Base-by-base conservation (phyloP, 2,329 filamentous ascomycete species). In the Thielaviopsis ethacetica region DNA sequence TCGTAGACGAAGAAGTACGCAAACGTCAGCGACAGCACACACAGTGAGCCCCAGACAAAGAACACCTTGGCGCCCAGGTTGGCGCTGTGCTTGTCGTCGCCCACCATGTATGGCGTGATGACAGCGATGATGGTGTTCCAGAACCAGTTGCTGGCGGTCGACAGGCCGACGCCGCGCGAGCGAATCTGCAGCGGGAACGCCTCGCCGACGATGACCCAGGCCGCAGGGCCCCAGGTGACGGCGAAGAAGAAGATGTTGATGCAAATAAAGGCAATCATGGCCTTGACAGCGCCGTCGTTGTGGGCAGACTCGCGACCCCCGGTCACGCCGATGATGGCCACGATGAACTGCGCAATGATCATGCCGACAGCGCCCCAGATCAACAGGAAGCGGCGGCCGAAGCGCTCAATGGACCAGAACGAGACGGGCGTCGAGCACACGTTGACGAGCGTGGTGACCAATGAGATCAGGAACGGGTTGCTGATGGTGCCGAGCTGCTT, bases 241-340 rank as follows among this genome's bases (percentile, higher is more conserved):
- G 89, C 89, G 70, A 95, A 95, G 79, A 85, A 91, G 79, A 88
- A 90, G 77, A 95, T 91, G 79, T 90, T 93, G 75, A 95, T 84
- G 74, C 84, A 86, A 68, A 93, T 93, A 75, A 94, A 93, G 62
- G 87, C 82, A 64, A 95, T 89, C 77, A 91, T 84, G 55, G 85
- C 81, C 65, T 80, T 76, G 65, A 80, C 77, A 38, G 82, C 83
- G 2, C 73, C 63, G 62, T 76, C 72, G 70, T 84, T 81, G 66
- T 77, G 71, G 26, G 75, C 73, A 62, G 75, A 66, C 70, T 77
- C 73, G 68, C 76, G 73, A 51, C 81, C 82, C 57, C 79, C 71
- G 2, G 79, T 81, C 59, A 83, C 79, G 71, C 85, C 85, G 49
- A 87, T 70, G 66, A 93, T 89, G 67, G 82, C 90, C 60, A 93